Percentiles rank a stretch among this genome's conserved stretches.
Evolutionary conservation across 139 green algal species (phyloP).

Genomic region (Deuterostichococcus epilithicus): DNA sequence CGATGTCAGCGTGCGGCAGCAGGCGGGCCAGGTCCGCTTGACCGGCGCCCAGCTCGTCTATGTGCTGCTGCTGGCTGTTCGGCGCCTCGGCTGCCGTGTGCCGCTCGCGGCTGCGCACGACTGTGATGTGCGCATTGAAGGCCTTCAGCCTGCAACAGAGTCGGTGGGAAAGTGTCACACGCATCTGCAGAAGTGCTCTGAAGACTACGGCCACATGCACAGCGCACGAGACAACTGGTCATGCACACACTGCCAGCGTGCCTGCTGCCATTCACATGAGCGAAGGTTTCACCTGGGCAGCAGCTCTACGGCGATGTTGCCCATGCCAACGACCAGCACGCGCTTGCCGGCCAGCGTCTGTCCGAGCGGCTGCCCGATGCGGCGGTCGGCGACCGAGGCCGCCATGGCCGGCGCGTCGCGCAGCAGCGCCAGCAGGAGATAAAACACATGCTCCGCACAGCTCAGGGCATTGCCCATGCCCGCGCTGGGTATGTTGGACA

Average conservation of each 20-base stretch:
- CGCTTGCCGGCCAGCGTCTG: conserved; percentile 33
- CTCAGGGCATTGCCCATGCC: conserved; percentile 56
- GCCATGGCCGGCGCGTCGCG: background rate
- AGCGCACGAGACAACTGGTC: background rate
- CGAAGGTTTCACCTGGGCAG: conserved; percentile 28
- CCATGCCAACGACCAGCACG: conserved; percentile 45
- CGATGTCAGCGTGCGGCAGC: conserved; percentile 21
- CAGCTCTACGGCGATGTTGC: conserved; percentile 52
- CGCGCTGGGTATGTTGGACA: conserved; percentile 55
- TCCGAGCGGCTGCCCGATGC: conserved; percentile 38
- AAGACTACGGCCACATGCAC: background rate
- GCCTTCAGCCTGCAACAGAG: conserved; percentile 23
- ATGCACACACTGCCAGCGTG: background rate
- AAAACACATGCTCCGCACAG: conserved; percentile 68
- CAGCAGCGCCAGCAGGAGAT: conserved; percentile 51
- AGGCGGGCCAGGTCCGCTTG: conserved; percentile 22
- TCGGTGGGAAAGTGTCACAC: background rate
- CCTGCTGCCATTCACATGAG: background rate
- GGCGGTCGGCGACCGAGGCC: background rate
- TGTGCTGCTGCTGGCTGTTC: conserved; percentile 5
- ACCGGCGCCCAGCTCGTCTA: conserved; percentile 26
- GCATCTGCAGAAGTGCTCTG: background rate
- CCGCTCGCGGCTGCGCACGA: conserved; percentile 3
- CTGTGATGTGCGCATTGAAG: conserved; percentile 26
- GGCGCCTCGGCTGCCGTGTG: background rate